Evolutionary conservation across 2,329 filamentous ascomycete genomes (phyloP).

Genomic region (Triangularia setosa): DNA sequence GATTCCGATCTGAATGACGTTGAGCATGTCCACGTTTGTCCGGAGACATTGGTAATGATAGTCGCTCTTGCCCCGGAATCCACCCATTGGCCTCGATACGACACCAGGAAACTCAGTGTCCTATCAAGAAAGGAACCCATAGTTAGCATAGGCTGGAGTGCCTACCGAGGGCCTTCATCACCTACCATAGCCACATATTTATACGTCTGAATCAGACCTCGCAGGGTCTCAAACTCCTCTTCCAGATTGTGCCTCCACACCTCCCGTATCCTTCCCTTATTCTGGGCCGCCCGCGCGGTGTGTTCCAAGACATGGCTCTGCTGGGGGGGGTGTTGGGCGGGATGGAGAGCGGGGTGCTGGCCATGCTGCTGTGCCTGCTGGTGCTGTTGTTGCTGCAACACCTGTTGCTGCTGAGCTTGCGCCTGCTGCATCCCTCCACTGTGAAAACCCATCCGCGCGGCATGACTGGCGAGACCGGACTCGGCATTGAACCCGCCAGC

Average conservation of each 20-base stretch:
- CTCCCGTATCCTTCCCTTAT: conserved; percentile 82
- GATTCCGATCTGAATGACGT: conserved; percentile 94
- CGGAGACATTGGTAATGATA: conserved; percentile 98
- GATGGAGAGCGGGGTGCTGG: conserved; percentile 15
- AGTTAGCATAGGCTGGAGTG: conserved; percentile 3
- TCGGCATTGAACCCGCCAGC: conserved; percentile 48
- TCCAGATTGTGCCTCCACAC: conserved; percentile 92
- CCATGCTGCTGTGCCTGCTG: conserved; percentile 27
- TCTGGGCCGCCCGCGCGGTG: conserved; percentile 49
- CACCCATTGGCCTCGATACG: conserved; percentile 89
- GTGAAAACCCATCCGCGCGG: conserved; percentile 83
- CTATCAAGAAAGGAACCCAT: conserved; percentile 42
- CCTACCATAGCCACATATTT: conserved; percentile 97
- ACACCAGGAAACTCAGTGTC: conserved; percentile 99
- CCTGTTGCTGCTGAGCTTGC: conserved; percentile 56
- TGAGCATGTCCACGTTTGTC: conserved; percentile 94
- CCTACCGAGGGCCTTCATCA: neutral
- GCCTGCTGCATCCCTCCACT: conserved; percentile 56
- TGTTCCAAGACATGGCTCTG: conserved; percentile 44
- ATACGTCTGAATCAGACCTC: conserved; percentile 82
- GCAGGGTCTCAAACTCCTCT: conserved; percentile 82
- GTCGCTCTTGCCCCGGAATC: conserved; percentile 90
- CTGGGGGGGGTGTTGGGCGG: conserved; percentile 22
- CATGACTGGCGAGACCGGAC: conserved; percentile 79
- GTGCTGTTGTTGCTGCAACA: conserved; percentile 17